These are phyloP conservation scores for Bacterosira constricta DNA, from an alignment of 108 stramenopile species.

Conservation along the genomic window DNA sequence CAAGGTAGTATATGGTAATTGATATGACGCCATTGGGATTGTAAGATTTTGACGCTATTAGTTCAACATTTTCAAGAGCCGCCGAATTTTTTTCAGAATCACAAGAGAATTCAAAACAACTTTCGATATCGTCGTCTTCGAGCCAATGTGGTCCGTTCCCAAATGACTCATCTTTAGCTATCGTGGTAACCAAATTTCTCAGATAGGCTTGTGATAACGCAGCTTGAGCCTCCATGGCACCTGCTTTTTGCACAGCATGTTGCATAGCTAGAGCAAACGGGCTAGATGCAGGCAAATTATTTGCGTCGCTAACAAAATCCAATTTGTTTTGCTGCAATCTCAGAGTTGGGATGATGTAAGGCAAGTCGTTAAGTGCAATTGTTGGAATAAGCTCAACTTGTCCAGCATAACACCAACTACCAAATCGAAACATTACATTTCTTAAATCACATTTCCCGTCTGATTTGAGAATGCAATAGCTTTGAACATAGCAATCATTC, in stretches of 20 bases:
- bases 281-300: conserved; percentile 31
- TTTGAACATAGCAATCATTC: conserved; percentile 64
- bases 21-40: conserved; percentile 64
- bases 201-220: conserved; percentile 45
- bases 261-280: conserved; percentile 52
- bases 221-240: conserved; percentile 56
- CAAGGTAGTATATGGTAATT: conserved; percentile 63
- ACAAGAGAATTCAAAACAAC: conserved; percentile 76
- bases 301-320: conserved; percentile 58
- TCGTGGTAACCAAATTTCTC: conserved; percentile 27
- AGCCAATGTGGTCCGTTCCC: conserved; percentile 58
- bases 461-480: conserved; percentile 59
- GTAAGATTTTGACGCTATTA: conserved; percentile 63
- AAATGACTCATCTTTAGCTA: background rate
- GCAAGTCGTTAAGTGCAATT: conserved; percentile 56
- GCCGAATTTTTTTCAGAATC: conserved; percentile 1
- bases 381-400: conserved; percentile 52
- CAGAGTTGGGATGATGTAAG: conserved; percentile 68
- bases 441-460: conserved; percentile 33
- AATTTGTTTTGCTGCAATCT: conserved; percentile 66
- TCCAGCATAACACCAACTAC: conserved; percentile 73
- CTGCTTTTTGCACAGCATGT: conserved; percentile 19
- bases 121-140: conserved; percentile 51
- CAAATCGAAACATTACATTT: conserved; percentile 69
- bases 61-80: conserved; percentile 45